These are phyloP conservation scores for Cochlearia excelsa DNA, from an alignment of 345 rosid species.

Conservation along the genomic window DNA sequence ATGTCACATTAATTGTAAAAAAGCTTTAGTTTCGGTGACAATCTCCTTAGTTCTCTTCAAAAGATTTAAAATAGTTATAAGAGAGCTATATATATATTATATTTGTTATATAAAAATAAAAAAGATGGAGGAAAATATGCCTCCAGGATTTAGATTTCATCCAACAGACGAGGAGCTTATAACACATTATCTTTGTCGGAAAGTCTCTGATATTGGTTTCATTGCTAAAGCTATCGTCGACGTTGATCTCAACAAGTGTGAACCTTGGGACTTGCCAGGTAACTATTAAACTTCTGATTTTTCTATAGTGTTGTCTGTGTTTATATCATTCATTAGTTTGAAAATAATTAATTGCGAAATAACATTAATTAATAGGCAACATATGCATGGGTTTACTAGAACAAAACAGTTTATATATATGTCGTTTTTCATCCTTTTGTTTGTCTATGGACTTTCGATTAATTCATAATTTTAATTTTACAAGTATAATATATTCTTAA, in stretches of 20 bases:
- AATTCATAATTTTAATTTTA: no score
- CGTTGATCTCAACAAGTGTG: constrained; percentile 95
- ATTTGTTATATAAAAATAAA: constrained; percentile 5
- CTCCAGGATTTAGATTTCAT: constrained; percentile 98
- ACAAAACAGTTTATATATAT: no score
- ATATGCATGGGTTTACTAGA: no score
- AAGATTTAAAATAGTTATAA: constrained; percentile 2
- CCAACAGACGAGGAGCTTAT: constrained; percentile 98
- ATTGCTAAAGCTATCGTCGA: constrained; percentile 79
- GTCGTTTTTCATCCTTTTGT: no score
- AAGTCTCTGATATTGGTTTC: constrained; percentile 63
- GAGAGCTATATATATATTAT: background rate
- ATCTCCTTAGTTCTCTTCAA: constrained; percentile 19
- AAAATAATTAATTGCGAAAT: no score
- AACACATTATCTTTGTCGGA: constrained; percentile 61
- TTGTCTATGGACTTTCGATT: no score
- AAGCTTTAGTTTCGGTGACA: constrained; percentile 23
- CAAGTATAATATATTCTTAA: no score
- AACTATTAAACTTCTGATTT: constrained; percentile 4
- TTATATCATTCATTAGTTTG: background rate
- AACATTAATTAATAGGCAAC: no score
- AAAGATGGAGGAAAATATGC: constrained; percentile 74
- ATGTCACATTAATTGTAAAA: constrained; percentile 32
- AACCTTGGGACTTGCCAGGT: constrained; percentile 99
- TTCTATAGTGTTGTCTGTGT: background rate